Conservation (phyloP, 345 rosid species). For the Brassica juncea region DNA sequence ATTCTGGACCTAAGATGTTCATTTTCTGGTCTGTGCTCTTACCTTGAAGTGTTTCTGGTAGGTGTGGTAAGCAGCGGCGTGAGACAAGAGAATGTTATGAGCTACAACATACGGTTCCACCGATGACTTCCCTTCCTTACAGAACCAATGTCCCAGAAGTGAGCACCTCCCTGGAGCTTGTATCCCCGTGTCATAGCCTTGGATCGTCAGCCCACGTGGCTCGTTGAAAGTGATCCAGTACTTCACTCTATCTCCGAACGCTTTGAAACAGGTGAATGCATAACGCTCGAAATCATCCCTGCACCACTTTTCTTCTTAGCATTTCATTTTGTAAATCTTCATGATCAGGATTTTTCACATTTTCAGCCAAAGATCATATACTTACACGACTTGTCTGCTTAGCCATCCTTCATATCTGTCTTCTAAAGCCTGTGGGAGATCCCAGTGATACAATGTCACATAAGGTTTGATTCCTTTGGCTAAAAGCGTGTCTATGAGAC, state of each 20-base stretch:
- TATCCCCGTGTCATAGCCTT: conserved; percentile 85
- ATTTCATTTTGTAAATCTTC: not conserved
- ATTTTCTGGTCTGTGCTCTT: conserved; percentile 5
- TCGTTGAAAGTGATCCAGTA: conserved; percentile 95
- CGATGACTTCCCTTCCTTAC: conserved; percentile 75
- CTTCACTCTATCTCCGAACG: conserved; percentile 86
- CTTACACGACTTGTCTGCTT: conserved; percentile 67
- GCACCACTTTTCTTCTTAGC: conserved; percentile 24
- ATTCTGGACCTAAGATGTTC: not conserved
- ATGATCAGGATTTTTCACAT: conserved; percentile 5
- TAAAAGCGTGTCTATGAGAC: conserved; percentile 64
- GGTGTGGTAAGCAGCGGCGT: conserved; percentile 71
- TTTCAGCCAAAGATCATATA: conserved; percentile 18
- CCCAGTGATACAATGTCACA: conserved; percentile 97
- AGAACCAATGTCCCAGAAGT: conserved; percentile 67
- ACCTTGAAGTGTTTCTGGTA: conserved; percentile 74
- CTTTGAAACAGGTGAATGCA: conserved; percentile 73
- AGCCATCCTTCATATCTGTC: conserved; percentile 89
- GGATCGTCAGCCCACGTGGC: conserved; percentile 79
- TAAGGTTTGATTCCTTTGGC: conserved; percentile 86
- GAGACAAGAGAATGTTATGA: conserved; percentile 84
- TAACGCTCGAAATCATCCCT: conserved; percentile 74
- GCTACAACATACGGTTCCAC: conserved; percentile 79
- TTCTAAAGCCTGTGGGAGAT: conserved; percentile 91
- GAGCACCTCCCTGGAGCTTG: conserved; percentile 99